Conservation (phyloP, 192 early-diverging fungal genomes). For the Lobosporangium transversale region DNA sequence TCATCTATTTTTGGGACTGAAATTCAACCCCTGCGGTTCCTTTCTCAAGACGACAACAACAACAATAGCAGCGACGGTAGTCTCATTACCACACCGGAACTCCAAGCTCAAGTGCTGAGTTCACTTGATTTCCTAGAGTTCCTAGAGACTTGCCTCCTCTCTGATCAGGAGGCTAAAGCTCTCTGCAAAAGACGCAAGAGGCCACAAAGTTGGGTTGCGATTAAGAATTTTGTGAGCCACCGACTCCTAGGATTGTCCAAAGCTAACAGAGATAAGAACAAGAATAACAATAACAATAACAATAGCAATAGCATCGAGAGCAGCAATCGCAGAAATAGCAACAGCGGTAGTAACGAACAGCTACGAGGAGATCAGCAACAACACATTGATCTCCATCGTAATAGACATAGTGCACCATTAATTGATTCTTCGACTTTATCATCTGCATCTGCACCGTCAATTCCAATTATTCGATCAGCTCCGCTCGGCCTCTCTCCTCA, state of each 20-base stretch:
- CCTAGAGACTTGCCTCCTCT: constrained; percentile 19
- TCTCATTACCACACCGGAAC: not conserved
- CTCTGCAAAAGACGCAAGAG: constrained; percentile 4
- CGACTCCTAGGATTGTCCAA: constrained; percentile 12
- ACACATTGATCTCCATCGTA: constrained; percentile 13
- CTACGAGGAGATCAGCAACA: not conserved
- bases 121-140: constrained; percentile 29
- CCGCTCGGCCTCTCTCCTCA: too few species aligned
- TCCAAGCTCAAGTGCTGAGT: constrained; percentile 2
- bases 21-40: constrained; percentile 11
- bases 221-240: constrained; percentile 24
- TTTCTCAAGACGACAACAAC: not conserved
- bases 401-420: not conserved
- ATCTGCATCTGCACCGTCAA: not conserved
- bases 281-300: not conserved
- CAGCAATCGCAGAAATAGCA: too few species aligned
- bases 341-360: too few species aligned
- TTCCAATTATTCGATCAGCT: not conserved
- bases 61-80: not conserved
- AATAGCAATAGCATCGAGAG: too few species aligned
- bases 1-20: not conserved
- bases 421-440: not conserved
- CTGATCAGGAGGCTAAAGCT: constrained; percentile 20
- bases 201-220: constrained; percentile 26
- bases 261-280: not conserved